phyloP scores from a whole-genome alignment of 2,329 filamentous ascomycete genomes.

The Metarhizium guizhouense region DNA sequence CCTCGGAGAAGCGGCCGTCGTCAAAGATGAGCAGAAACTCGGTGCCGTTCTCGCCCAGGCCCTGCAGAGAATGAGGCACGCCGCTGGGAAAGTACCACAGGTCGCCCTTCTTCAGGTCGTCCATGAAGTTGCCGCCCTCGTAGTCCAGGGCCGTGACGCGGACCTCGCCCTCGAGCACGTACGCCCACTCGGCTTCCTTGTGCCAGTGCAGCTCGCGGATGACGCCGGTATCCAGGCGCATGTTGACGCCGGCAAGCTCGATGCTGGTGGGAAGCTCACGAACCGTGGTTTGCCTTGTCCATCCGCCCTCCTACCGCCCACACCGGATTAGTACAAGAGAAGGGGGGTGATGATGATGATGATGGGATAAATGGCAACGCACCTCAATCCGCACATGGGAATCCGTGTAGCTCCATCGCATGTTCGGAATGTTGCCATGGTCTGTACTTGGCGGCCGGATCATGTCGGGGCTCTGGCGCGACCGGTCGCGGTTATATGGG shows the following conservation, averaged over 20 bases:
- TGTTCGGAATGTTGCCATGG: conserved; percentile 59
- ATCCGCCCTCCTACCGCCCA: conserved; percentile 56
- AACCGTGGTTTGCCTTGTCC: conserved; percentile 65
- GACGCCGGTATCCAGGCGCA: conserved; percentile 64
- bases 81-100: conserved; percentile 76
- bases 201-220: conserved; percentile 77
- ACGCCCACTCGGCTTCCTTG: conserved; percentile 72
- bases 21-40: conserved; percentile 42
- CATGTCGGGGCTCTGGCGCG: conserved; percentile 62
- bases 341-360: background rate
- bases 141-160: conserved; percentile 66
- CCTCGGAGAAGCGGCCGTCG: conserved; percentile 43
- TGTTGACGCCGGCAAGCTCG: conserved; percentile 70
- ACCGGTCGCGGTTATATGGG: conserved; percentile 58
- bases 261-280: conserved; percentile 55
- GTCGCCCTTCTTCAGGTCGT: conserved; percentile 67
- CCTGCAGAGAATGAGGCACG: conserved; percentile 69
- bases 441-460: conserved; percentile 66
- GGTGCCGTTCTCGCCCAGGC: conserved; percentile 52
- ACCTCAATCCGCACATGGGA: conserved; percentile 57
- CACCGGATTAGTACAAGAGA: conserved; percentile 2
- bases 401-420: conserved; percentile 63
- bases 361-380: conserved; percentile 8
- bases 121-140: conserved; percentile 68
- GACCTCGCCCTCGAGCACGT: conserved; percentile 61